Evolutionary conservation across 2,329 filamentous ascomycete genomes (phyloP).

Genomic region (Colletotrichum scovillei): DNA sequence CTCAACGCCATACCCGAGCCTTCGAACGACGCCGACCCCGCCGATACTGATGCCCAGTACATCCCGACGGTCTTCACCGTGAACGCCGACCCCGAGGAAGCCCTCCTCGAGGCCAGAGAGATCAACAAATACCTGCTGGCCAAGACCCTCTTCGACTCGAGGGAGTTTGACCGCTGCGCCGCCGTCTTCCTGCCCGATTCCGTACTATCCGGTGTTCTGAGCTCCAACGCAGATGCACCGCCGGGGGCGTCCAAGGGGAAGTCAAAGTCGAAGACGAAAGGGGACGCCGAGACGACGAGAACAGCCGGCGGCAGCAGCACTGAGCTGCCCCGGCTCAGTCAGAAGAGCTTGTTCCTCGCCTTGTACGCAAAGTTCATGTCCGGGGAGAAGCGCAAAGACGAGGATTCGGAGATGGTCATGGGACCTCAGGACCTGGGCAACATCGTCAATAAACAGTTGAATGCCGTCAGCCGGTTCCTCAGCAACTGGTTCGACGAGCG

Average conservation of each 20-base stretch:
- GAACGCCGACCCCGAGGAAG: constrained; percentile 78
- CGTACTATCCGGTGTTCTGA: constrained; percentile 75
- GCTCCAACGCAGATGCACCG: constrained; percentile 55
- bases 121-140: constrained; percentile 87
- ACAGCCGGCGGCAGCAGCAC: constrained; percentile 36
- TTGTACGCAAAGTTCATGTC: constrained; percentile 93
- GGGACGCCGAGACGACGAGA: constrained; percentile 37
- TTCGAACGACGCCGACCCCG: constrained; percentile 64
- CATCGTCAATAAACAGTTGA: constrained; percentile 86
- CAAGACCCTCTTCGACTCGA: constrained; percentile 94
- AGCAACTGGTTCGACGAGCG: constrained; percentile 84
- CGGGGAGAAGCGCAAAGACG: constrained; percentile 95
- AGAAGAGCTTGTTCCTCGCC: constrained; percentile 91
- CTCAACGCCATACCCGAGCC: constrained; percentile 81
- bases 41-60: constrained; percentile 49
- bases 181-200: constrained; percentile 87
- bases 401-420: constrained; percentile 97
- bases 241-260: constrained; percentile 66
- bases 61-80: constrained; percentile 61
- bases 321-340: constrained; percentile 73
- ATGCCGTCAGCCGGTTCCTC: constrained; percentile 78
- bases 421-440: constrained; percentile 90
- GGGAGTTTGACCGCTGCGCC: constrained; percentile 93
- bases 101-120: constrained; percentile 81
- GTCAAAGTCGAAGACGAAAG: constrained; percentile 64